A percentile compares a stretch with the other conserved stretches of the same genome.
phyloP scores from a whole-genome alignment of 306 rosid species.

The Senna siamea region DNA sequence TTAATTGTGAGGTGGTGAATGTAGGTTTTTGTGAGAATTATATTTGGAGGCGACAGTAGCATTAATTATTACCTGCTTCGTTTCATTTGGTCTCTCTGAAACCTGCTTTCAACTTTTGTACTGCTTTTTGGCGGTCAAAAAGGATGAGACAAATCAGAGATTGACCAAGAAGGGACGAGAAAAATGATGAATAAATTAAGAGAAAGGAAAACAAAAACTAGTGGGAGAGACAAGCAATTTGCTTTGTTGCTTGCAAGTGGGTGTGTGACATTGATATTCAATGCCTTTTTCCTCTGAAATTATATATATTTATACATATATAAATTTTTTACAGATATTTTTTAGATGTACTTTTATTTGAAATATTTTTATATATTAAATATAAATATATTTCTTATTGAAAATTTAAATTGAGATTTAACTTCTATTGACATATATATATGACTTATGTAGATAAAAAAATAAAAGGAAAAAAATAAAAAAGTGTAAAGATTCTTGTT shows the following conservation, averaged over 20 bases:
- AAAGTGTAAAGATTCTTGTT: constrained; percentile 24
- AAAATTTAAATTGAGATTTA: too few relatives aligned
- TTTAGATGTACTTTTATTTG: too few relatives aligned
- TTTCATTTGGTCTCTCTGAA: background rate
- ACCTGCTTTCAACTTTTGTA: constrained; percentile 27
- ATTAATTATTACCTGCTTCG: background rate
- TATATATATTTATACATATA: too few relatives aligned
- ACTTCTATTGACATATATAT: too few relatives aligned
- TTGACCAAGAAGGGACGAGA: constrained; percentile 23
- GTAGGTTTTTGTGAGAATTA: background rate
- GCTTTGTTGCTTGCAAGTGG: constrained; percentile 21
- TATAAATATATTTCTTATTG: too few relatives aligned
- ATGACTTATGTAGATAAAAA: background rate
- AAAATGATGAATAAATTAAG: background rate
- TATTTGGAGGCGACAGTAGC: background rate
- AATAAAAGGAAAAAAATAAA: background rate
- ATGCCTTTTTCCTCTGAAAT: too few relatives aligned
- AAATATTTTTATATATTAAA: too few relatives aligned
- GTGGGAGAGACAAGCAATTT: constrained; percentile 38
- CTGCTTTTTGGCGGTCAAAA: constrained; percentile 23
- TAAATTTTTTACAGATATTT: too few relatives aligned
- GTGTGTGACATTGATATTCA: background rate
- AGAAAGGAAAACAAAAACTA: background rate
- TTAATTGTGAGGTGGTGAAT: too few relatives aligned
- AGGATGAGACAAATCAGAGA: constrained; percentile 37